phyloP scores from a whole-genome alignment of 1,284 basidiomycete species.

The Singerocomus inundabilis region DNA sequence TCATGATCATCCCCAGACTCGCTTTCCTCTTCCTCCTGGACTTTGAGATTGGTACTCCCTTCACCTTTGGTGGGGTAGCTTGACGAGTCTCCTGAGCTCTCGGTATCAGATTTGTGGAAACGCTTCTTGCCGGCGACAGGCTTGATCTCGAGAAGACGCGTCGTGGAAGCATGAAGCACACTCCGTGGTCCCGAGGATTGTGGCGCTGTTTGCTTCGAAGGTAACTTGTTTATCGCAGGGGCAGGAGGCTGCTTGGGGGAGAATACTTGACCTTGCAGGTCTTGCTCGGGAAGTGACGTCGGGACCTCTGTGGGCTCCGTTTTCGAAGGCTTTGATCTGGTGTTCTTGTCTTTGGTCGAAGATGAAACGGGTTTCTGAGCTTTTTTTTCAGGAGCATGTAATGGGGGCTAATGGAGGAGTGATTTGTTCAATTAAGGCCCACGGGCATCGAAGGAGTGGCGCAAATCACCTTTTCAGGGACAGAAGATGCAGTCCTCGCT shows the following conservation, averaged over 20 bases:
- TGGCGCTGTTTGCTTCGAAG: conserved; percentile 7
- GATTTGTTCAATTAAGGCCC: conserved; percentile 7
- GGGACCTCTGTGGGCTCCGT: conserved; percentile 31
- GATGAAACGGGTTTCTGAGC: conserved; percentile 11
- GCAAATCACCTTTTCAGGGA: conserved; percentile 21
- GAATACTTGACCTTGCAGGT: conserved; percentile 19
- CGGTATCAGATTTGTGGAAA: conserved; percentile 27
- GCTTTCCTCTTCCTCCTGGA: conserved; percentile 40
- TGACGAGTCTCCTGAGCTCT: conserved; percentile 20
- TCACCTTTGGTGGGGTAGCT: conserved; percentile 7
- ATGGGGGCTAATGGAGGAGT: conserved; percentile 1
- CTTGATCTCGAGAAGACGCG: conserved; percentile 3
- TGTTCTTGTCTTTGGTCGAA: conserved; percentile 10
- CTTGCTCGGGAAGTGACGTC: conserved; percentile 39
- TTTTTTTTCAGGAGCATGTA: conserved; percentile 5
- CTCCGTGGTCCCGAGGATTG: conserved; percentile 1
- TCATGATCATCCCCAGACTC: conserved; percentile 40
- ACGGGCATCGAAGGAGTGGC: background rate
- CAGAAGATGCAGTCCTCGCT: conserved; percentile 1
- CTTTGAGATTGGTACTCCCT: conserved; percentile 1
- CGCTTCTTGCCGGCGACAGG: conserved; percentile 22
- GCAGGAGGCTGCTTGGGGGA: conserved; percentile 2
- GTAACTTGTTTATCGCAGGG: background rate
- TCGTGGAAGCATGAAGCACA: conserved; percentile 1
- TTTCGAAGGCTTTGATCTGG: conserved; percentile 13